A percentile compares a stretch with the other conserved stretches of the same genome.
phyloP scores from a whole-genome alignment of 2,329 filamentous ascomycete genomes.

The Seiridium cupressi region DNA sequence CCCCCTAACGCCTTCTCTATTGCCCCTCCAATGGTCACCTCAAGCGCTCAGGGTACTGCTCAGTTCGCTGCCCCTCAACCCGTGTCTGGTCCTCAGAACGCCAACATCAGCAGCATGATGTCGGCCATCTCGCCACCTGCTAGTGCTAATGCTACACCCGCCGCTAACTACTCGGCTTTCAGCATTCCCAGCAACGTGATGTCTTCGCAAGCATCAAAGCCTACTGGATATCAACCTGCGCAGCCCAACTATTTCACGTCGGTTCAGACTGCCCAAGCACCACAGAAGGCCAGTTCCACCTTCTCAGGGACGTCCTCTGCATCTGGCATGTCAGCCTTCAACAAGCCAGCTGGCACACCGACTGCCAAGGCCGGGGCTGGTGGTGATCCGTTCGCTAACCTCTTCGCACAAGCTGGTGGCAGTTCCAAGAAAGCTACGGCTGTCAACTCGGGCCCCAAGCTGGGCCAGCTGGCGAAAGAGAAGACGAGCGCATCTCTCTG shows the following conservation, averaged over 20 bases:
- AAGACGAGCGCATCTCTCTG: constrained; percentile 94
- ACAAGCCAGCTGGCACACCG: constrained; percentile 43
- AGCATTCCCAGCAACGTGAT: constrained; percentile 44
- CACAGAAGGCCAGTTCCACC: constrained; percentile 26
- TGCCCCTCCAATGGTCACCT: constrained; percentile 46
- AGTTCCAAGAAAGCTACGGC: constrained; percentile 72
- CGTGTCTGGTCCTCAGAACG: constrained; percentile 77
- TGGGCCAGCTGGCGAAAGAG: constrained; percentile 96
- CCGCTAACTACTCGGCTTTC: constrained; percentile 65
- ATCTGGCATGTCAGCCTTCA: constrained; percentile 33
- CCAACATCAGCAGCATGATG: constrained; percentile 78
- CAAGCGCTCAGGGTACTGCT: constrained; percentile 53
- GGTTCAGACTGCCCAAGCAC: constrained; percentile 69
- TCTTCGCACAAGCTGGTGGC: constrained; percentile 75
- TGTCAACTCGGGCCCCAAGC: constrained; percentile 67
- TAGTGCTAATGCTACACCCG: constrained; percentile 53
- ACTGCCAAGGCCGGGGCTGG: constrained; percentile 55
- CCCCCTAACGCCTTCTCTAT: constrained; percentile 42
- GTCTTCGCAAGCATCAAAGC: constrained; percentile 46
- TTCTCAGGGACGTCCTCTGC: constrained; percentile 9
- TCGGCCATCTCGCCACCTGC: constrained; percentile 76
- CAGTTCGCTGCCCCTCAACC: constrained; percentile 83
- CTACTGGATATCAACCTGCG: constrained; percentile 68
- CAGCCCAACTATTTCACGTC: constrained; percentile 96
- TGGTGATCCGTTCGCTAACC: constrained; percentile 84